Base-by-base conservation (phyloP, 495 filamentous ascomycete genomes). In the Neurospora tetrasperma region DNA sequence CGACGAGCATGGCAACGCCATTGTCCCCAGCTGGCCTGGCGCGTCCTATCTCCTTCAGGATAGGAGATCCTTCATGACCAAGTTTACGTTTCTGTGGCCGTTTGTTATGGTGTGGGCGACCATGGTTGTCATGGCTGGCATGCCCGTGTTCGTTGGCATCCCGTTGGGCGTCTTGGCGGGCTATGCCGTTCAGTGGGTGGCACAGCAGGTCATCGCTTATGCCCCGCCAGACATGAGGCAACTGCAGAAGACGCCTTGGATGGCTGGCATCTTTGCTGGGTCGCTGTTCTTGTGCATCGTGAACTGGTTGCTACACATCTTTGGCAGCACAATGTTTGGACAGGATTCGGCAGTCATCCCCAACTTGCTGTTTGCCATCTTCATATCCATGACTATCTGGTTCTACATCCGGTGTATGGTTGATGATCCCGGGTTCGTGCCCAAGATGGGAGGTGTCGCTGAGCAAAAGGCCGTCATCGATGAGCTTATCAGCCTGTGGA, bases 391-490 rank as follows among this genome's bases (percentile, higher is more conserved):
- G 40, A 94, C 90, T 9, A 78, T 86, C 41, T 98, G 94, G 81
- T 98, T 98, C 82, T 98, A 98, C 79, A 83, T 89, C 74, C 85
- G 89, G 70, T 90, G 91, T 71, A 96, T 99, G 93, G 80, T 89
- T 18, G 90, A 90, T 76, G 95, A 99, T 77, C 96, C 96, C 0
- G 96, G 96, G 12, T 98, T 90, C 79, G 91, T 99, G n/a, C 96
- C 96, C 0, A 98, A 97, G 79, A 86, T 94, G 75, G 90, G 90
- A 70, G 94, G 94, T 75, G 88, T 96, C 31, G 92, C 90, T 38
- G 90, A 96, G 77, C 95, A 98, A 80, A 93, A 94, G 81, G 90
- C 89, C 35, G 88, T 91, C 71, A 94, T 98, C 74, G 90, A 94
- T 66, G 92, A 97, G 71, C 87, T 99, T 5, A 84, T 98, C 72